A percentile compares a stretch with the other conserved stretches of the same genome.
These are phyloP conservation scores for Circinella minor DNA, from an alignment of 371 early-diverging fungal genomes.

Conservation along the genomic window DNA sequence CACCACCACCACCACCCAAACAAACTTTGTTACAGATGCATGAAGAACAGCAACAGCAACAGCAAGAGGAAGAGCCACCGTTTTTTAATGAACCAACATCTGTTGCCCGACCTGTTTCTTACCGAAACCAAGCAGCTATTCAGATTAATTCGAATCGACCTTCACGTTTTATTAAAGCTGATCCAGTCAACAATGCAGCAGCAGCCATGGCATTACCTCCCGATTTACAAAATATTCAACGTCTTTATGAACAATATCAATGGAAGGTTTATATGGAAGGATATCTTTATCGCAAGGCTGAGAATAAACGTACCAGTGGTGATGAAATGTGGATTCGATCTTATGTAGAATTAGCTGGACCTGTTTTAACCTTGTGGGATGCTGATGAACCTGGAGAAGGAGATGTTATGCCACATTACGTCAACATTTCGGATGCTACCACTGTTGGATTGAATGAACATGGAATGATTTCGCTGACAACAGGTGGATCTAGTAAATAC, in stretches of 20 bases:
- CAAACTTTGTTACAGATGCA: neutral
- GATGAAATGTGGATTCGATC: slow-evolving; percentile 63
- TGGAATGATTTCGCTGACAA: slow-evolving; percentile 52
- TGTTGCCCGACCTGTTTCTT: slow-evolving; percentile 29
- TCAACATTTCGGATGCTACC: slow-evolving; percentile 72
- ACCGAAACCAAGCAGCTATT: slow-evolving; percentile 30
- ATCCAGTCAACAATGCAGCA: slow-evolving; percentile 23
- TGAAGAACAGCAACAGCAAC: slow-evolving; percentile 8
- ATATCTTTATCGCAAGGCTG: slow-evolving; percentile 68
- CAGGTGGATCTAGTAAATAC: slow-evolving; percentile 70
- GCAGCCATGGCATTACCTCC: slow-evolving; percentile 30
- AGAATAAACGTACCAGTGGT: slow-evolving; percentile 41
- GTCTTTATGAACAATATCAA: slow-evolving; percentile 58
- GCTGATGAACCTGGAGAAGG: slow-evolving; percentile 11
- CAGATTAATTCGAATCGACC: slow-evolving; percentile 34
- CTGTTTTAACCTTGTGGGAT: slow-evolving; percentile 68
- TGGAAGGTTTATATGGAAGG: slow-evolving; percentile 73
- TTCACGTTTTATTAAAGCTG: slow-evolving; percentile 41
- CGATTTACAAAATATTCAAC: slow-evolving; percentile 37
- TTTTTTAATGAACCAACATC: neutral
- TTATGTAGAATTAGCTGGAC: slow-evolving; percentile 74
- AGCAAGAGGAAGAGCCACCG: neutral
- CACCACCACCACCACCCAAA: slow-evolving; percentile 3
- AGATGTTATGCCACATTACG: slow-evolving; percentile 58
- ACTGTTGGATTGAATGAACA: slow-evolving; percentile 50